A percentile compares a stretch with the other conserved stretches of the same genome.
Evolutionary conservation across 164 flowering plant genomes (phyloP).

Genomic region (Magnolia kwangsiensis): DNA sequence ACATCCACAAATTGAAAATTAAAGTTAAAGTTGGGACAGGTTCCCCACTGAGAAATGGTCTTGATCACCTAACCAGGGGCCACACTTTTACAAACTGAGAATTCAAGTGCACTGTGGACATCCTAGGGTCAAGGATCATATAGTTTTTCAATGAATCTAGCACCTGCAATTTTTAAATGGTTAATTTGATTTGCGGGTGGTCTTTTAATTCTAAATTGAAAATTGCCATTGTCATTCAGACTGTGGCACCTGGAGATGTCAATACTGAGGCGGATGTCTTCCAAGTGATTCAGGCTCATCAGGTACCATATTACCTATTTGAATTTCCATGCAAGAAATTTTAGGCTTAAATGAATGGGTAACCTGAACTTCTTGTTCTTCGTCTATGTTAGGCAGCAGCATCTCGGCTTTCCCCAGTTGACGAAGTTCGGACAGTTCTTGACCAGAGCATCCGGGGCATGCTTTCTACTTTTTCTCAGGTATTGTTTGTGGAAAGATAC

Average conservation of each 20-base stretch:
- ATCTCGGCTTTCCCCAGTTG: slow-evolving; percentile 67
- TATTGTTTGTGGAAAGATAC: slow-evolving; percentile 9
- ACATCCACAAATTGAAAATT: no score
- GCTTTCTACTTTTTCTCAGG: slow-evolving; percentile 84
- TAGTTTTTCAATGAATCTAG: not conserved
- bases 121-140: not conserved
- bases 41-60: no score
- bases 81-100: not conserved
- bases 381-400: slow-evolving; percentile 48
- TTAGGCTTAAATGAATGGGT: not conserved
- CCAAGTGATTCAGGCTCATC: slow-evolving; percentile 56
- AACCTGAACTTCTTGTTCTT: not conserved
- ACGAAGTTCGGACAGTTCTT: slow-evolving; percentile 65
- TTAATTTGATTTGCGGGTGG: not conserved
- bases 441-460: slow-evolving; percentile 52
- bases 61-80: not conserved
- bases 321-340: not conserved
- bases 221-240: slow-evolving; percentile 14
- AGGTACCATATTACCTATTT: slow-evolving; percentile 30
- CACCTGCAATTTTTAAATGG: not conserved
- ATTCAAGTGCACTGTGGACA: not conserved
- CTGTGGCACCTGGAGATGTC: slow-evolving; percentile 31
- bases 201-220: not conserved
- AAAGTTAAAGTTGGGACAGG: no score
- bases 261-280: slow-evolving; percentile 24